These are phyloP conservation scores for Pichia sp. DNA, from an alignment of 1,139 yeast species.

Conservation along the genomic window DNA sequence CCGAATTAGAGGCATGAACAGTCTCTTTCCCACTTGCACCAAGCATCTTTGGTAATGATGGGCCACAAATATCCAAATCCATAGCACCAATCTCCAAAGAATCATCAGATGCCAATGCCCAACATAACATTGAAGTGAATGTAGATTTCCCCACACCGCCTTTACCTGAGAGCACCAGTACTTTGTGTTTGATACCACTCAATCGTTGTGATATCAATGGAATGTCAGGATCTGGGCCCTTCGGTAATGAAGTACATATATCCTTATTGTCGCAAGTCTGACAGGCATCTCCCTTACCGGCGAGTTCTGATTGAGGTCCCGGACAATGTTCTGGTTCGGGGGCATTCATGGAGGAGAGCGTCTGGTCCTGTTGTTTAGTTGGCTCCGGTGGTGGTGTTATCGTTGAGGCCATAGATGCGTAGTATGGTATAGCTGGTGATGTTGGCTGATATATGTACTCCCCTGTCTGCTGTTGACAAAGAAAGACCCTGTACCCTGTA, in stretches of 20 bases:
- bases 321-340: constrained; percentile 97
- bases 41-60: constrained; percentile 89
- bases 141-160: constrained; percentile 99
- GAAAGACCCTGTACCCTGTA: too few species aligned
- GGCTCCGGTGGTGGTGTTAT: too few species aligned
- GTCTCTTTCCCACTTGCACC: constrained; percentile 78
- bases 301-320: constrained; percentile 90
- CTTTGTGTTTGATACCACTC: constrained; percentile 66
- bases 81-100: constrained; percentile 87
- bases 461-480: too few species aligned
- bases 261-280: constrained; percentile 90
- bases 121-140: constrained; percentile 86
- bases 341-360: constrained; percentile 26
- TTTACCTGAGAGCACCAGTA: constrained; percentile 85
- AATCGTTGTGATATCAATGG: constrained; percentile 69
- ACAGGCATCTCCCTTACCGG: constrained; percentile 94
- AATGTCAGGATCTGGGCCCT: constrained; percentile 94
- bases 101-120: constrained; percentile 93
- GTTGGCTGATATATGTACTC: too few species aligned
- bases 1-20: constrained; percentile 82
- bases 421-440: neutral
- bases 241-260: constrained; percentile 81
- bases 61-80: constrained; percentile 98
- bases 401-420: too few species aligned
- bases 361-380: too few species aligned